Evolutionary conservation across 164 flowering plant genomes (phyloP).

Genomic region (Echeveria elegans): DNA sequence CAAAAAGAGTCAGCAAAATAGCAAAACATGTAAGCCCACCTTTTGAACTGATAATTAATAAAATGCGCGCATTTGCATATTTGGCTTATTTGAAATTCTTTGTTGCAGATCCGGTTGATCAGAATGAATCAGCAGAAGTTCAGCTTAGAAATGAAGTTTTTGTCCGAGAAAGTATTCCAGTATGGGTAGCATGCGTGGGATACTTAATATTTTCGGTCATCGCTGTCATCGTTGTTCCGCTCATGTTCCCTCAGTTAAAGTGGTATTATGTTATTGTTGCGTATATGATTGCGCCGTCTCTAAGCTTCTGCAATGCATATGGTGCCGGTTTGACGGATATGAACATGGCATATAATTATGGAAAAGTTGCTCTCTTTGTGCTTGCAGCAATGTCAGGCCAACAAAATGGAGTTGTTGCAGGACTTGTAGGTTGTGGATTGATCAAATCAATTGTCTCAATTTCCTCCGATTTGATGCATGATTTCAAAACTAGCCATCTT

Average conservation of each 20-base stretch:
- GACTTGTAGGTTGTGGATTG: conserved; percentile 8
- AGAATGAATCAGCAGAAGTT: neutral
- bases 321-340: conserved; percentile 6
- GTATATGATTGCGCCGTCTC: conserved; percentile 1
- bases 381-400: conserved; percentile 3
- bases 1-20: neutral
- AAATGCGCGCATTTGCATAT: too few species aligned
- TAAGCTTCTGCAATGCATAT: conserved; percentile 8
- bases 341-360: conserved; percentile 9
- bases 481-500: conserved; percentile 8
- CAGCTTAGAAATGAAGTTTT: neutral
- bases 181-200: conserved; percentile 9
- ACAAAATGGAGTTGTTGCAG: conserved; percentile 7
- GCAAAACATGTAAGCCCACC: conserved; percentile 3
- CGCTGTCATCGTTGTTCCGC: neutral
- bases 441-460: conserved; percentile 8
- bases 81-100: neutral
- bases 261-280: conserved; percentile 8
- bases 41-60: neutral
- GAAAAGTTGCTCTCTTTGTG: conserved; percentile 5
- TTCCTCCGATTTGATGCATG: conserved; percentile 9
- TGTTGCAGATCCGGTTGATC: conserved; percentile 10
- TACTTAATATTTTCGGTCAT: neutral
- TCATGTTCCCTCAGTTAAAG: conserved; percentile 8
- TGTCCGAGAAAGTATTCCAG: conserved; percentile 7